phyloP scores from a whole-genome alignment of 768 basidiomycete genomes.

The Chalciporus piperatus region DNA sequence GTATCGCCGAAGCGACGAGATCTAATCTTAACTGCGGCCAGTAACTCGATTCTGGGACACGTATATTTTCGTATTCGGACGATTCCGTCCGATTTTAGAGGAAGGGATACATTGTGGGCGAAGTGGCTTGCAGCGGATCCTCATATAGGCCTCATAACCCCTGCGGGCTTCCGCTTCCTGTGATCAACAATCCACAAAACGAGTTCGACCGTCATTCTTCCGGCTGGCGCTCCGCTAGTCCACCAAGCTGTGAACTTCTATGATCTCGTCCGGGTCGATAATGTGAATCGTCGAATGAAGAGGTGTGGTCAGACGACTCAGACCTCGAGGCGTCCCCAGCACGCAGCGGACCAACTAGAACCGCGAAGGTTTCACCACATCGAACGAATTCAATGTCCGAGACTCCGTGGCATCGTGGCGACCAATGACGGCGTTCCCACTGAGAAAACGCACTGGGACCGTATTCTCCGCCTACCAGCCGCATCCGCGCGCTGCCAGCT shows the following conservation, averaged over 20 bases:
- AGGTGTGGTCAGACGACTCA: conserved; percentile 2
- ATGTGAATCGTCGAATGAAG: conserved; percentile 7
- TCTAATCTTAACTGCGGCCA: conserved; percentile 23
- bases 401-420: conserved; percentile 25
- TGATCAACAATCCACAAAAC: conserved; percentile 15
- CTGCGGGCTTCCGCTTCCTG: conserved; percentile 31
- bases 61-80: conserved; percentile 25
- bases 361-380: conserved; percentile 30
- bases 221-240: conserved; percentile 2
- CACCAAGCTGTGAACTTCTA: neutral
- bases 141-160: neutral
- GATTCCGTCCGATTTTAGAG: conserved; percentile 13
- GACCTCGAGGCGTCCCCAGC: conserved; percentile 12
- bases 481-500: conserved; percentile 11
- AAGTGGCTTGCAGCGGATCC: neutral
- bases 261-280: conserved; percentile 1
- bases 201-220: conserved; percentile 17
- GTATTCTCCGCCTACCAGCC: neutral
- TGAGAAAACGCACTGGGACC: neutral
- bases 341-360: neutral
- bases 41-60: conserved; percentile 15
- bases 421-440: neutral
- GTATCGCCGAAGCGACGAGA: conserved; percentile 2
- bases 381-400: conserved; percentile 29
- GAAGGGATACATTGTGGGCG: neutral